These are phyloP conservation scores for Leptographium galeiforme DNA, from an alignment of 2,329 filamentous ascomycete species.

Conservation along the genomic window DNA sequence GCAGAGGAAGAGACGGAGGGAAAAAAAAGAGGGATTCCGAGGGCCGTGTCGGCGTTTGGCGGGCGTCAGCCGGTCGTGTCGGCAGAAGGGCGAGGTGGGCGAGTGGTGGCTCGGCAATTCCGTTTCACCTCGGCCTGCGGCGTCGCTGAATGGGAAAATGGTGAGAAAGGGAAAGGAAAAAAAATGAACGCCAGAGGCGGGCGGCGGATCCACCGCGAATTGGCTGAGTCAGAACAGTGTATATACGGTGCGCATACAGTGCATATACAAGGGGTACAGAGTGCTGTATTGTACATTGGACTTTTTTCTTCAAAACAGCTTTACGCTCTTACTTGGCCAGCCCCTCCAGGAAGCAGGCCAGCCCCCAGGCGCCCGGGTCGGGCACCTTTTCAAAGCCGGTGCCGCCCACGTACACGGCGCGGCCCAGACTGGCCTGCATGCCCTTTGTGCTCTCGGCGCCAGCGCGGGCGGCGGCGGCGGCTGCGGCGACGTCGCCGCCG, in stretches of 20 bases:
- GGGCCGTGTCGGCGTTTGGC: no score
- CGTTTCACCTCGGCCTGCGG: conserved; percentile 1
- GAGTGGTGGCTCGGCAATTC: conserved; percentile 1
- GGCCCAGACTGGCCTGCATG: conserved; percentile 80
- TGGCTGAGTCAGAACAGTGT: background rate
- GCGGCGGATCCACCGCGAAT: background rate
- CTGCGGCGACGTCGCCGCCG: conserved; percentile 49
- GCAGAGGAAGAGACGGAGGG: background rate
- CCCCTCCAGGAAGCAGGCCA: conserved; percentile 72
- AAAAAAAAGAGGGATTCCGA: background rate
- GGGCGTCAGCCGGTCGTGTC: no score
- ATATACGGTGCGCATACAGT: no score
- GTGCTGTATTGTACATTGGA: no score
- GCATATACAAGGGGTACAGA: no score
- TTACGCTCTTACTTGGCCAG: conserved; percentile 28
- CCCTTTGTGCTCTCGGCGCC: conserved; percentile 78
- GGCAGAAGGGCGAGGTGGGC: background rate
- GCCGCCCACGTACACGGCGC: conserved; percentile 71
- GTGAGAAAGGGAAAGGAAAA: background rate
- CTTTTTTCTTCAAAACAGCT: no score
- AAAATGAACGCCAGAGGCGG: background rate
- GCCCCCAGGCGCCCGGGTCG: conserved; percentile 55
- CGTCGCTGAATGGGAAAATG: background rate
- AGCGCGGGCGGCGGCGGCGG: conserved; percentile 59
- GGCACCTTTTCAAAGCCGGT: conserved; percentile 38